phyloP scores from a whole-genome alignment of 257 asterid genomes.

The Solanum lycopersicoides region DNA sequence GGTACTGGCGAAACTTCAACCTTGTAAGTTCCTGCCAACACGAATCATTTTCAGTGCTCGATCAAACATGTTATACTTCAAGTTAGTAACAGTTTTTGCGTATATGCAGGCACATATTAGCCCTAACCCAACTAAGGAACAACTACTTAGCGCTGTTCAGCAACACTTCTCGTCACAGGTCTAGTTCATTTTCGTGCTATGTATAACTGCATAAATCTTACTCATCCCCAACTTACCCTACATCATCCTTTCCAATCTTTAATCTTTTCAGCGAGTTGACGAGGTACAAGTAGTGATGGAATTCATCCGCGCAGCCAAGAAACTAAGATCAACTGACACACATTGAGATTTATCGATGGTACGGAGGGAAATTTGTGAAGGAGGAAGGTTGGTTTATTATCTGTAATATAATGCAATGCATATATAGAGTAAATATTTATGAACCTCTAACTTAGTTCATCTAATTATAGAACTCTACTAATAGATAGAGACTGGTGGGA shows the following conservation, averaged over 20 bases:
- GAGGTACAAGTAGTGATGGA: slow-evolving; percentile 74
- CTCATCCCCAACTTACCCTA: neutral
- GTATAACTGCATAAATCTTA: neutral
- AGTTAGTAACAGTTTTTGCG: neutral
- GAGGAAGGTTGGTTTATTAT: slow-evolving; percentile 2
- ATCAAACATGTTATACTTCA: neutral
- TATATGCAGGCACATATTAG: slow-evolving; percentile 39
- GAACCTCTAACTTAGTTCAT: slow-evolving; percentile 30
- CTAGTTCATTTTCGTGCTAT: neutral
- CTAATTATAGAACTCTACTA: slow-evolving; percentile 35
- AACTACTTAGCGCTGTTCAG: slow-evolving; percentile 53
- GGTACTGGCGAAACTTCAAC: slow-evolving; percentile 71
- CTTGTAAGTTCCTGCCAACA: slow-evolving; percentile 31
- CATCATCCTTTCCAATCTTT: neutral
- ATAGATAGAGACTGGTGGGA: slow-evolving; percentile 31
- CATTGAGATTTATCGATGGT: slow-evolving; percentile 22
- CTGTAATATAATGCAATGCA: slow-evolving; percentile 20
- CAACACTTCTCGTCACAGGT: slow-evolving; percentile 81
- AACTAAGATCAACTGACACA: slow-evolving; percentile 28
- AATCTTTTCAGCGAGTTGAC: slow-evolving; percentile 48
- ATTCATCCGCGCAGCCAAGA: slow-evolving; percentile 66
- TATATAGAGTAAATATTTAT: slow-evolving; percentile 15
- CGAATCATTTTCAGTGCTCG: neutral
- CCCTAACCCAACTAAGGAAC: slow-evolving; percentile 60
- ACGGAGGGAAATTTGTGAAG: neutral